These are phyloP conservation scores for Aureobasidium namibiae DNA, from an alignment of 2,329 filamentous ascomycete genomes.

Conservation along the genomic window DNA sequence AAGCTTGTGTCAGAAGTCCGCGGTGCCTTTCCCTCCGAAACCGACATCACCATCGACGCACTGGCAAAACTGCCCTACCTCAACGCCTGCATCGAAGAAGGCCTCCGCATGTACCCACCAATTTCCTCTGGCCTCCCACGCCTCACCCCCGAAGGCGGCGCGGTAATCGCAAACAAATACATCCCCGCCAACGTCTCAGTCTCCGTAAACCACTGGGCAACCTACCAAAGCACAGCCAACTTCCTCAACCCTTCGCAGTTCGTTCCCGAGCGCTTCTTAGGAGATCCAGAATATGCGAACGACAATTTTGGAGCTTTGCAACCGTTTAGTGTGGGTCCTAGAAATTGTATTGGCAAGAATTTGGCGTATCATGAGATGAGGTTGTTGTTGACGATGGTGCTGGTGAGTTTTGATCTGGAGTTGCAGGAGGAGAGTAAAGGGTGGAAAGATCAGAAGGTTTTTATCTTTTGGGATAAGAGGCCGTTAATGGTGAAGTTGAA, in stretches of 20 bases:
- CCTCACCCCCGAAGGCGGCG: constrained; percentile 20
- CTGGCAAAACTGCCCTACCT: constrained; percentile 31
- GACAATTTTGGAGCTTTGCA: constrained; percentile 23
- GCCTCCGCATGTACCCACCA: constrained; percentile 35
- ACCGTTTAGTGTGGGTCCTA: constrained; percentile 25
- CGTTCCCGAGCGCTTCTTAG: constrained; percentile 26
- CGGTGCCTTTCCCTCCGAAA: constrained; percentile 21
- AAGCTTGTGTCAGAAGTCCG: constrained; percentile 29
- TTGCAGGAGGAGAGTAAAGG: constrained; percentile 20
- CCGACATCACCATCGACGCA: constrained; percentile 27
- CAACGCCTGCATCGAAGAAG: constrained; percentile 36
- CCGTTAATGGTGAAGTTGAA: constrained; percentile 16
- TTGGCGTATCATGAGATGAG: constrained; percentile 32
- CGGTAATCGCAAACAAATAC: constrained; percentile 19
- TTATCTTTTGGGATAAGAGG: constrained; percentile 25
- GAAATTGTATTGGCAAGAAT: constrained; percentile 23
- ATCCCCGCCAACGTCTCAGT: constrained; percentile 17
- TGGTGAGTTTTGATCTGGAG: constrained; percentile 31
- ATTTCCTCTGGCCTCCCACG: constrained; percentile 27
- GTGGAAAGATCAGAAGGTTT: constrained; percentile 26
- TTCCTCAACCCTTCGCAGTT: constrained; percentile 19
- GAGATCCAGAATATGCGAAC: constrained; percentile 21
- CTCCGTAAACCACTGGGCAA: background rate
- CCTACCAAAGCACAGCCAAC: constrained; percentile 14
- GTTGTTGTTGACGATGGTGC: constrained; percentile 28